Evolutionary conservation across 2,329 filamentous ascomycete species (phyloP), one percentile per base, ranked within the genome.

Genomic region (Ophiostoma fasciatum): DNA sequence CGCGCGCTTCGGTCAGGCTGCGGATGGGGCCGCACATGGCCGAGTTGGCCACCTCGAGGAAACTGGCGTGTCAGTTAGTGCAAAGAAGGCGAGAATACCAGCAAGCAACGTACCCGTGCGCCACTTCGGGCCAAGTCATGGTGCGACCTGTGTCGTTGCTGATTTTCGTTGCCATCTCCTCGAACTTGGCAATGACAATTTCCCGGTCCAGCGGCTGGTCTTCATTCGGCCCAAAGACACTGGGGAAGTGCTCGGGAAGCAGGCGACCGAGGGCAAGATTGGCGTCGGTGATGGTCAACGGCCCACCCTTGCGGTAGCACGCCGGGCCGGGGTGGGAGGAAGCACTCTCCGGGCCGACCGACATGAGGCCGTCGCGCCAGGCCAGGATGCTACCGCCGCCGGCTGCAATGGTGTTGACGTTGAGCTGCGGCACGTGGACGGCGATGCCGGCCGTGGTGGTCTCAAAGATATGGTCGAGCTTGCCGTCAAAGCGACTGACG

Each of bases 391-490:
- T 40, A 7, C 88, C 5, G 93, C 63, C 20, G 76, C 66, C 1
- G 3, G 87, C 85, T 5, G 85, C 85, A 1, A 94, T 87, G 0
- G 87, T 94, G 55, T 92, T 93, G 59, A 94, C 94, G 50, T 94
- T 84, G 1, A 94, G 68, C 49, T 93, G 84, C 0, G 87, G 85
- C 0, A 81, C 85, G 48, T 93, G 84, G 15, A 94, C 88, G 0
- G 84, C 85, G 1, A 93, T 81, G 13, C 85, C 87, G 0, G 87
- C 87, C 1, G 30, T 43, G 2, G 73, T 78, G 1, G 74, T 78
- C 46, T 78, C 74, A 42, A 79, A 79, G 4, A 78, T 71, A 46
- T 80, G 76, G 41, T 80, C 76, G 45, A 77, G 73, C 36, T 71
- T 59, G 17, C 76, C 76, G 7, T 15, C 40, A 26, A 22, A 43